phyloP scores from a whole-genome alignment of 2,329 filamentous ascomycete genomes.

The Sporothrix humicola region DNA sequence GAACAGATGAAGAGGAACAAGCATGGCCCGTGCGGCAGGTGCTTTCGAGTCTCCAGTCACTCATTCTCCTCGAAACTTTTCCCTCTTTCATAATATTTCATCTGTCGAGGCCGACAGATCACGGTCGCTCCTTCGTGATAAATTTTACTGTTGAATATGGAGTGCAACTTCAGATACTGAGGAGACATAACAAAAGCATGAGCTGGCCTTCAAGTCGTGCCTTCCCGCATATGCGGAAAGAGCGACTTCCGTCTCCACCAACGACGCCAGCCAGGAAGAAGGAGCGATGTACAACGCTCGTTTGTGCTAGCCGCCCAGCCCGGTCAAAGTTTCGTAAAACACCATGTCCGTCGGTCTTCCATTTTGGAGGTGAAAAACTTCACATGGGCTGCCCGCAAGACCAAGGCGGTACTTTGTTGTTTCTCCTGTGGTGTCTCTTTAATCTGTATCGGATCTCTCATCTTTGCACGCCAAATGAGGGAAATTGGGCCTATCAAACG shows the following conservation, averaged over 20 bases:
- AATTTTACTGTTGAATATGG: too few species aligned
- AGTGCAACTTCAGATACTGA: too few species aligned
- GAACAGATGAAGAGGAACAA: conserved; percentile 4
- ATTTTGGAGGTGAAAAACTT: conserved; percentile 16
- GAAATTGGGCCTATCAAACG: conserved; percentile 1
- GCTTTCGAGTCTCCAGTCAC: conserved; percentile 1
- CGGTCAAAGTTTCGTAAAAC: not conserved
- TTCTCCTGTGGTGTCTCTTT: not conserved
- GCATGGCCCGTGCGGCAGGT: conserved; percentile 25
- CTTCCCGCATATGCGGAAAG: conserved; percentile 14
- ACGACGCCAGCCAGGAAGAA: conserved; percentile 13
- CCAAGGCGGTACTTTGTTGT: too few species aligned
- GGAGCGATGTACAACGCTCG: conserved; percentile 1
- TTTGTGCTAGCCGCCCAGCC: conserved; percentile 4
- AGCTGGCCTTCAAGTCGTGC: not conserved
- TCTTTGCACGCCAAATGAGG: not conserved
- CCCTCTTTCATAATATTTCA: not conserved
- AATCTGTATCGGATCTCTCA: conserved; percentile 7
- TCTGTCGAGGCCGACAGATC: too few species aligned
- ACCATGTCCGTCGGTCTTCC: conserved; percentile 21
- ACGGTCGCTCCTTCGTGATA: too few species aligned
- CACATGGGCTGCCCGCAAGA: not conserved
- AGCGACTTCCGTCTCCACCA: conserved; percentile 12
- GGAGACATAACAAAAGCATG: too few species aligned
- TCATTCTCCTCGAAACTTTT: not conserved